These are phyloP conservation scores for Phytophthora fragariaefolia DNA, from an alignment of 352 stramenopile species.

Conservation along the genomic window DNA sequence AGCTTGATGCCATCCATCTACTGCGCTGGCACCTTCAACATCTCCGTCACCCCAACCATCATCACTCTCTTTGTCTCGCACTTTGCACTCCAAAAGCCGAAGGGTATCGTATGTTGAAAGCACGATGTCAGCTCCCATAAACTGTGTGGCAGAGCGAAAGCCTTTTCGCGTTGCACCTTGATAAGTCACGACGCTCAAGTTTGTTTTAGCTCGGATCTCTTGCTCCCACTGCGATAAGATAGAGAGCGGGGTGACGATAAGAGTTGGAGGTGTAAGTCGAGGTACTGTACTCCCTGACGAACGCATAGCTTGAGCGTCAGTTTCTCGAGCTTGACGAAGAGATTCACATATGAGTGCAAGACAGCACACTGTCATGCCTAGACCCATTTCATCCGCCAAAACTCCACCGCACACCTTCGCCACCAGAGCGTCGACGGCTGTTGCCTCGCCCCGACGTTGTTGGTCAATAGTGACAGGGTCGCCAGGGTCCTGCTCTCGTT, in stretches of 20 bases:
- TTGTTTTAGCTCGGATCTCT: slow-evolving; percentile 82
- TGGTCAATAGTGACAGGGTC: slow-evolving; percentile 40
- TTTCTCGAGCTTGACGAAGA: slow-evolving; percentile 48
- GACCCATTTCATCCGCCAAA: slow-evolving; percentile 89
- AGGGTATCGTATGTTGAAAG: slow-evolving; percentile 86
- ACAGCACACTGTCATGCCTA: slow-evolving; percentile 92
- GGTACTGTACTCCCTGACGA: slow-evolving; percentile 38
- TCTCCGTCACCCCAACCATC: slow-evolving; percentile 27
- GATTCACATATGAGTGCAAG: slow-evolving; percentile 82
- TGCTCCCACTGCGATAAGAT: slow-evolving; percentile 88
- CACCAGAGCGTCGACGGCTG: slow-evolving; percentile 44
- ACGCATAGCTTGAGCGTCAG: slow-evolving; percentile 33
- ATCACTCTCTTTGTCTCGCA: slow-evolving; percentile 39
- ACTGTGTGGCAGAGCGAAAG: slow-evolving; percentile 70
- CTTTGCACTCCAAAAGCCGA: slow-evolving; percentile 73
- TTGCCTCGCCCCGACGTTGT: slow-evolving; percentile 35
- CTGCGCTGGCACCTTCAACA: slow-evolving; percentile 14
- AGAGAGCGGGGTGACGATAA: slow-evolving; percentile 86
- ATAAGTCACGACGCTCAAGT: slow-evolving; percentile 78
- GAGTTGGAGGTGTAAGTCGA: slow-evolving; percentile 58
- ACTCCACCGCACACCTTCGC: slow-evolving; percentile 75
- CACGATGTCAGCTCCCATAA: slow-evolving; percentile 83
- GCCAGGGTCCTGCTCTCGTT: slow-evolving; percentile 47
- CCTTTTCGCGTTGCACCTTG: slow-evolving; percentile 69
- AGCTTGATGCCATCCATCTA: slow-evolving; percentile 38